Evolutionary conservation across 2,329 filamentous ascomycete genomes (phyloP), one percentile per base, ranked within the genome.

Genomic region (Sporothrix protearum): DNA sequence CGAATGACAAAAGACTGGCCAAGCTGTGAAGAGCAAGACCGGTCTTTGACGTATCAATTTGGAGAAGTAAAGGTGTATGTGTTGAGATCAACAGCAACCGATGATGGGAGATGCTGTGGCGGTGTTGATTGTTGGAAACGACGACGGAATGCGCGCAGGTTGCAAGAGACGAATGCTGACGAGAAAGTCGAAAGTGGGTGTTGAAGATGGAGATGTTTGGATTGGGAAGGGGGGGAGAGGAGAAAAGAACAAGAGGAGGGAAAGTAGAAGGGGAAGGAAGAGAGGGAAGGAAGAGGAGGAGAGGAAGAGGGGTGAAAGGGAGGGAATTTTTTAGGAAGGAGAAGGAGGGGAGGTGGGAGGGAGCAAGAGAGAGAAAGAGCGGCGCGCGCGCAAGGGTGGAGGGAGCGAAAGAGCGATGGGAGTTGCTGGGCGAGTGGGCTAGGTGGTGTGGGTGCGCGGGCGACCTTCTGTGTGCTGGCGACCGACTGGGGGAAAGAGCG

Each of bases 291-390:
- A 19, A 73, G 76, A 76, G 77, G 77, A 75, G 75, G 74, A 73
- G 74, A 76, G 77, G 75, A 75, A 74, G 73, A 73, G 70, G 73
- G 71, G 74, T 73, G 75, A 75, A 74, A 72, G 74, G 66, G 77
- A 73, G 69, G 66, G 61, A 71, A 71, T 68, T 74, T 76, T 75
- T 75, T 73, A 28, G 55, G 55, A 59, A 72, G 73, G 73, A 74
- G 61, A 73, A 73, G 73, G 53, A 71, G 73, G 71, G 72, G 72
- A 74, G 70, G 71, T 68, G 70, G 67, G 71, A 69, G 69, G 59
- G 64, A 55, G 70, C 71, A 69, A 70, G 75, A 71, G 36, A 75
- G 71, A 73, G 73, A 36, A 47, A 68, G 66, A 57, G 69, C n/a
- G n/a, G n/a, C n/a, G 68, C 63, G 72, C 61, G 73, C 68, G 73